Evolutionary conservation across 176 grass and related monocot genomes (phyloP).

Genomic region (Musa itinerans): DNA sequence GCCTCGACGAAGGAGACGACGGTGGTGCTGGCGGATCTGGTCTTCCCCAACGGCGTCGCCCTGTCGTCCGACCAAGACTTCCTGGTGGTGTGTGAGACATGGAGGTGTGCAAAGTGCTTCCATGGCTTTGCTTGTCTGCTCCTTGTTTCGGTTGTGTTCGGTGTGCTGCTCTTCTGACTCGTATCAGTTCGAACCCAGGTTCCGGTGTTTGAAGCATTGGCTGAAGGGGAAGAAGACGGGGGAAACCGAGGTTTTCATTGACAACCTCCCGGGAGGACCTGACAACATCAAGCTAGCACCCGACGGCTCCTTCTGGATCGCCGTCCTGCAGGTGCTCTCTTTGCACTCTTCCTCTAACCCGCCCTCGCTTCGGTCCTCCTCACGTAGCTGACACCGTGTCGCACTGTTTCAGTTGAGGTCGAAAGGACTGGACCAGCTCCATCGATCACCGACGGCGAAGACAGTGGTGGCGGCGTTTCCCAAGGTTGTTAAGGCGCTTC

Average conservation of each 20-base stretch:
- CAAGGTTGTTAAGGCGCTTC: neutral
- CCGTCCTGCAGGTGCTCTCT: slow-evolving; percentile 32
- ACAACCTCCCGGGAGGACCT: slow-evolving; percentile 49
- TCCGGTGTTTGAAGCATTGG: slow-evolving; percentile 52
- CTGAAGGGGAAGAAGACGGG: slow-evolving; percentile 49
- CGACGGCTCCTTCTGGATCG: slow-evolving; percentile 80
- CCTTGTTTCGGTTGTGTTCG: neutral
- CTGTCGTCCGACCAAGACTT: slow-evolving; percentile 41
- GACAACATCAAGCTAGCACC: slow-evolving; percentile 66
- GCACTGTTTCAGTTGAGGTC: slow-evolving; percentile 23
- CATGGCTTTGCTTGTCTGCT: neutral
- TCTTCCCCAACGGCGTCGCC: slow-evolving; percentile 71
- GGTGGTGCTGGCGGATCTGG: slow-evolving; percentile 32
- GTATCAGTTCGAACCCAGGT: slow-evolving; percentile 19
- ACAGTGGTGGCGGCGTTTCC: slow-evolving; percentile 44
- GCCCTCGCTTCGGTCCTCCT: too few relatives aligned
- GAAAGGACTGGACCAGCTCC: slow-evolving; percentile 26
- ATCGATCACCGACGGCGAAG: slow-evolving; percentile 25
- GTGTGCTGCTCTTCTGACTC: neutral
- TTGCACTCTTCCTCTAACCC: neutral
- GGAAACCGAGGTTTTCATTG: slow-evolving; percentile 45
- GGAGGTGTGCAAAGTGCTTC: slow-evolving; percentile 8
- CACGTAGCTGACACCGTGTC: neutral
- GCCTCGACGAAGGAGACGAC: slow-evolving; percentile 29
- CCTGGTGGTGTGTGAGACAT: slow-evolving; percentile 59